Evolutionary conservation across 768 basidiomycete species (phyloP), one percentile per base, ranked within the genome.

Genomic region (Crepidotus variabilis): DNA sequence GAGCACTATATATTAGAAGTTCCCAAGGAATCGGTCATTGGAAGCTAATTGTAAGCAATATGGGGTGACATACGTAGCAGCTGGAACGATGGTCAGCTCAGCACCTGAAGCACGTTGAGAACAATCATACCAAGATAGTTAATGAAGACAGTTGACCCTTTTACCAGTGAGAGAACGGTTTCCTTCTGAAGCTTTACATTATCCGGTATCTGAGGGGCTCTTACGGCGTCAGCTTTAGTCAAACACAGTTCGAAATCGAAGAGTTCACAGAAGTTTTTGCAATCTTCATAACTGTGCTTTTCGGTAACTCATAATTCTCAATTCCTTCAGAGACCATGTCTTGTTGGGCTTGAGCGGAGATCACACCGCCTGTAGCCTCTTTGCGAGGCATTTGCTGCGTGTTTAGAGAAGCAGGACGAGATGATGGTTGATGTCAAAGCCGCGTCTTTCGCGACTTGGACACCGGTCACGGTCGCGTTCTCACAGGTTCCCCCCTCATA

Each of bases 91-190:
- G 2, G 36, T 58, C 24, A 58, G 39, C 20, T 47, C 34, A 7
- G 10, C 7, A 33, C 11, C 4, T 32, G 28, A 24, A 21, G 14
- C 39, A 7, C 47, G 45, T 28, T 39, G 43, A 54, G 39, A n/a
- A 14, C 20, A 21, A 52, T 74, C 86, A 62, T 68, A 89, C 95
- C 88, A 7, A 98, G 76, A 63, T 94, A 96, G 69, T 90, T 95
- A 62, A 99, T 94, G 69, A 98, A 98, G 51, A 98, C 89, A 0
- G 95, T 95, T 2, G 94, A 92, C 28, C 88, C 88, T 67, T 94
- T 94, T 13, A 90, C 79, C 9, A 97, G 77, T 11, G 93, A 91
- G 1, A 90, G 69, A 0, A 94, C 85, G 0, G 91, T 90, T 57
- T 98, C 96, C 60, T 94, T 96, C 63, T 94, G 90, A 55, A 97